phyloP scores from a whole-genome alignment of 768 basidiomycete genomes.

The Boletus barrowsii region DNA sequence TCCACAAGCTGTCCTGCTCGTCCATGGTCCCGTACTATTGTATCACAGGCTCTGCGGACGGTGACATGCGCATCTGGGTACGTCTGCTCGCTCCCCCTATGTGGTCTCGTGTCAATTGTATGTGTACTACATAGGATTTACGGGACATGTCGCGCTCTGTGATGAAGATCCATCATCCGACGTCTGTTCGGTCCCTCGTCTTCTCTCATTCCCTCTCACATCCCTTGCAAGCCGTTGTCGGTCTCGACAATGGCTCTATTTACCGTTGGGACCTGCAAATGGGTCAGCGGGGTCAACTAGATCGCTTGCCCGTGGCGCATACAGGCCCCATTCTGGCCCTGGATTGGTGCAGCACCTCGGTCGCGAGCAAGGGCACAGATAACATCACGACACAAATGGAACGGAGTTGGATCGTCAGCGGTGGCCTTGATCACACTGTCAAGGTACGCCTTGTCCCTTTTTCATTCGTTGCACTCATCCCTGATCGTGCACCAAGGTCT shows the following conservation, averaged over 20 bases:
- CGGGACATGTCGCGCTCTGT: slow-evolving; percentile 66
- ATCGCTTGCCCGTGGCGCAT: slow-evolving; percentile 73
- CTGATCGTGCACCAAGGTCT: slow-evolving; percentile 45
- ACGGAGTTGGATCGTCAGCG: slow-evolving; percentile 75
- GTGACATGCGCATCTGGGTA: slow-evolving; percentile 80
- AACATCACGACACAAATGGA: slow-evolving; percentile 13
- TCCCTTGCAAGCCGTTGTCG: slow-evolving; percentile 66
- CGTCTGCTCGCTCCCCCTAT: slow-evolving; percentile 12
- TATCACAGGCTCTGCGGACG: slow-evolving; percentile 78
- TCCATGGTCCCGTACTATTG: slow-evolving; percentile 67
- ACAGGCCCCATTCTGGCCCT: slow-evolving; percentile 66
- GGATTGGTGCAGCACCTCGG: slow-evolving; percentile 58
- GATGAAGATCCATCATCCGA: slow-evolving; percentile 68
- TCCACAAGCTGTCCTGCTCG: slow-evolving; percentile 67
- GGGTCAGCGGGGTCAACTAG: slow-evolving; percentile 71
- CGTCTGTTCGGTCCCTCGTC: slow-evolving; percentile 62
- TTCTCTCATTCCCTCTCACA: slow-evolving; percentile 67
- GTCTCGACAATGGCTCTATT: slow-evolving; percentile 68
- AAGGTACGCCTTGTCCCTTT: slow-evolving; percentile 44
- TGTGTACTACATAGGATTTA: slow-evolving; percentile 51
- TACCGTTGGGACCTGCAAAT: slow-evolving; percentile 79
- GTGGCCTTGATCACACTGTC: slow-evolving; percentile 74
- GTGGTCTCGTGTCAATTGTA: neutral
- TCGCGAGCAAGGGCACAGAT: slow-evolving; percentile 15
- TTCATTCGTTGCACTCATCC: neutral